Conservation (phyloP, 2,329 filamentous ascomycete species). For the Cladosporium oxysporum region DNA sequence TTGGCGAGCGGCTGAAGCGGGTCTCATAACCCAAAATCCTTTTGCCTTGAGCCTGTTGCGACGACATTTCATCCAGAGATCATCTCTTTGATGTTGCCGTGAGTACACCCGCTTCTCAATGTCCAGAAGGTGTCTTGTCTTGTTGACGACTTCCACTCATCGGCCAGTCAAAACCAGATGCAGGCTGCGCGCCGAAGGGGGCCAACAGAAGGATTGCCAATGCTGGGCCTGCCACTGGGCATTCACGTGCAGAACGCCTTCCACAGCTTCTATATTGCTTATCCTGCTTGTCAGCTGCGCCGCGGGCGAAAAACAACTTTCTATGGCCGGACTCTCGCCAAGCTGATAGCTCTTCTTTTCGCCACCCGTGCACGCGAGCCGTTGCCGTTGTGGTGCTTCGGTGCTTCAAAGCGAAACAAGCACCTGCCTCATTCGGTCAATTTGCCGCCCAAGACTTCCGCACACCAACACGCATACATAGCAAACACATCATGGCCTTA, state of each 20-base stretch:
- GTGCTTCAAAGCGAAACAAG: not conserved
- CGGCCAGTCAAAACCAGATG: not conserved
- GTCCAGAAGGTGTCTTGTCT: not conserved
- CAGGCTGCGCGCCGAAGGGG: not conserved
- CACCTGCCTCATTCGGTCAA: not conserved
- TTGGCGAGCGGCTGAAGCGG: not conserved
- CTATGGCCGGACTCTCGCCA: not conserved
- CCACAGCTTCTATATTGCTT: not conserved
- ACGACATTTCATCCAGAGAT: not conserved
- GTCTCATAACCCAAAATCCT: slow-evolving; percentile 3
- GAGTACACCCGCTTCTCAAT: not conserved
- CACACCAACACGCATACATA: not conserved
- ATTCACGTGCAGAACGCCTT: not conserved
- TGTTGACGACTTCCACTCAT: not conserved
- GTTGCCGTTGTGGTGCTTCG: not conserved
- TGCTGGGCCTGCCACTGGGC: not conserved
- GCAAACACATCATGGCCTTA: not conserved
- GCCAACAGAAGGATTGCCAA: not conserved
- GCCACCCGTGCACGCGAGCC: slow-evolving; percentile 7
- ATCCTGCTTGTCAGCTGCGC: not conserved
- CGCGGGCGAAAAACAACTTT: not conserved
- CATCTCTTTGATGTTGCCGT: not conserved
- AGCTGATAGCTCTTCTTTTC: not conserved
- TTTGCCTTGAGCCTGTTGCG: not conserved
- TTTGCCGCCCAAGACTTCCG: not conserved